Percentiles rank a stretch among this genome's conserved stretches.
These are phyloP conservation scores for Roridomyces roridus DNA, from an alignment of 768 basidiomycete genomes.

Conservation along the genomic window DNA sequence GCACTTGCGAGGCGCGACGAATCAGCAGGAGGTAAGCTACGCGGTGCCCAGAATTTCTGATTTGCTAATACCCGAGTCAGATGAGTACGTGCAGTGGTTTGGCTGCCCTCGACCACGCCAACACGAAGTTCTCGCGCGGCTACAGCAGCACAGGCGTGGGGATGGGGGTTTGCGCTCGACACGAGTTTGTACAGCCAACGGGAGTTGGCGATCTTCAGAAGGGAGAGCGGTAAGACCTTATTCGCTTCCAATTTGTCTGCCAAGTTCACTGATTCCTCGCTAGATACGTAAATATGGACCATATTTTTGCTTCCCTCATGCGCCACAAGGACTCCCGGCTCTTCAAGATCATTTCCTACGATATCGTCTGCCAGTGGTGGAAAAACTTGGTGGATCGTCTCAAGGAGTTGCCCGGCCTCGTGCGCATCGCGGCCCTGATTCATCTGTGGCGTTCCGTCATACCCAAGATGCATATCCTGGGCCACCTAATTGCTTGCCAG, in stretches of 20 bases:
- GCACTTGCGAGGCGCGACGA: background rate
- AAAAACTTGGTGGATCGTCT: background rate
- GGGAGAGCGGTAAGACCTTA: constrained; percentile 10
- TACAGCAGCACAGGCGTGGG: constrained; percentile 17
- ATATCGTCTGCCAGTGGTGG: constrained; percentile 36
- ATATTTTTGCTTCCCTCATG: constrained; percentile 5
- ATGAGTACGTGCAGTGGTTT: constrained; percentile 31
- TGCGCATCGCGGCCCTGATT: constrained; percentile 13
- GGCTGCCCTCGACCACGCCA: constrained; percentile 20
- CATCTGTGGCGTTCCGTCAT: constrained; percentile 23
- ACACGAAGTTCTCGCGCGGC: constrained; percentile 27
- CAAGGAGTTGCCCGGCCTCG: background rate
- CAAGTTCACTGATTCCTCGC: background rate
- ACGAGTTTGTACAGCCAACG: constrained; percentile 1
- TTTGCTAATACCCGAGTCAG: constrained; percentile 8
- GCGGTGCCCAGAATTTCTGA: constrained; percentile 6
- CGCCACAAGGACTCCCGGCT: background rate
- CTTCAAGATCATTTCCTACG: background rate
- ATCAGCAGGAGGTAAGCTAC: background rate
- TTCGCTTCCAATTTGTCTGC: background rate
- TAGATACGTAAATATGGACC: constrained; percentile 21
- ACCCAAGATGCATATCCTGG: constrained; percentile 29
- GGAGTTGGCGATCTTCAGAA: constrained; percentile 12
- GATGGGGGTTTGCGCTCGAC: constrained; percentile 9
- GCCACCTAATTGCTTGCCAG: constrained; percentile 24